A percentile compares a stretch with the other conserved stretches of the same genome.
Conservation (phyloP, 2,329 filamentous ascomycete genomes). For the Fusarium miscanthi region DNA sequence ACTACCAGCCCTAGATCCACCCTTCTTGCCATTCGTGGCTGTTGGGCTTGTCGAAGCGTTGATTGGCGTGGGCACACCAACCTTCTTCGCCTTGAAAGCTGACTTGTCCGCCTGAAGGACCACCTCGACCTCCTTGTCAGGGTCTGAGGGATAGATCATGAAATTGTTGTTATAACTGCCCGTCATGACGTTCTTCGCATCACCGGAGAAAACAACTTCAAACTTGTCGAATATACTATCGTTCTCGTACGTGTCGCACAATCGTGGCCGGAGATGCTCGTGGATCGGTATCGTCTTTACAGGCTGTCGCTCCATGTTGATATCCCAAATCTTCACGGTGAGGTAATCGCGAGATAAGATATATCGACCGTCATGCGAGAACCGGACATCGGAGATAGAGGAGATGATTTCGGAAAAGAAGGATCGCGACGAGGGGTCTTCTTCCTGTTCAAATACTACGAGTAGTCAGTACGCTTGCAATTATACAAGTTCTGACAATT, state of each 20-base stretch:
- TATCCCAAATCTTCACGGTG: constrained; percentile 99
- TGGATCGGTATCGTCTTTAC: constrained; percentile 99
- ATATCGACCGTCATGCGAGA: constrained; percentile 95
- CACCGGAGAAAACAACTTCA: constrained; percentile 97
- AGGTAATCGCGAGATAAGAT: constrained; percentile 98
- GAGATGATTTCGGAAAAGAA: constrained; percentile 99
- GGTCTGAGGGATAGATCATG: constrained; percentile 99
- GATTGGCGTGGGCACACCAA: constrained; percentile 96
- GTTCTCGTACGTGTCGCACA: constrained; percentile 99
- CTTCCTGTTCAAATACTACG: constrained; percentile 97
- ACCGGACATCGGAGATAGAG: constrained; percentile 97
- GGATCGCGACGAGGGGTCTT: constrained; percentile 94
- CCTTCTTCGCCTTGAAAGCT: constrained; percentile 99
- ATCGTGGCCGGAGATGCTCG: constrained; percentile 90
- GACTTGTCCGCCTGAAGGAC: constrained; percentile 98
- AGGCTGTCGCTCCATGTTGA: constrained; percentile 98
- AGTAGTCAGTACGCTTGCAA: constrained; percentile 36
- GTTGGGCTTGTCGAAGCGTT: constrained; percentile 82
- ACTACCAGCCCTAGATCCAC: constrained; percentile 86
- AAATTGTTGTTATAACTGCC: constrained; percentile 99
- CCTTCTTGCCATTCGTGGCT: constrained; percentile 83
- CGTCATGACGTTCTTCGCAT: constrained; percentile 99
- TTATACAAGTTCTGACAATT: neutral
- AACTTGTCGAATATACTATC: constrained; percentile 99
- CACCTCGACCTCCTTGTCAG: constrained; percentile 95